Percentiles rank a stretch among this genome's conserved stretches.
Conservation (phyloP, 2,329 filamentous ascomycete genomes). For the Clathrospora elynae region DNA sequence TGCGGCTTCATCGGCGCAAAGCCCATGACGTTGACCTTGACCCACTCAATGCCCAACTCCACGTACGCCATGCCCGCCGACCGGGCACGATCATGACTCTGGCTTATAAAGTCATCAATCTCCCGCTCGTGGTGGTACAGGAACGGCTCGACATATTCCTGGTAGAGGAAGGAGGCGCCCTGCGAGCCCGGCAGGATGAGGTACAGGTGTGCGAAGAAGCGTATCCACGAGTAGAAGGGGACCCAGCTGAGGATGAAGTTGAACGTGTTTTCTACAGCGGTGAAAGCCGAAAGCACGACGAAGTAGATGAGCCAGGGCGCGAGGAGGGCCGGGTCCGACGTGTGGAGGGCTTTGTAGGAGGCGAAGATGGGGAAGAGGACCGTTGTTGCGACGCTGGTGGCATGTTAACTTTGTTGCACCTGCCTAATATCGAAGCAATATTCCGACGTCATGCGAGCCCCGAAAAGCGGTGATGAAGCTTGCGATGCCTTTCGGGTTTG, state of each 20-base stretch:
- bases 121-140: slow-evolving; percentile 82
- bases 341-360: slow-evolving; percentile 96
- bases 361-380: slow-evolving; percentile 95
- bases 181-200: slow-evolving; percentile 98
- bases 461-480: slow-evolving; percentile 10
- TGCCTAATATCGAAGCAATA: not conserved
- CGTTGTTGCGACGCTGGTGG: slow-evolving; percentile 61
- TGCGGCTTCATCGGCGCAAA: slow-evolving; percentile 60
- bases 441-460: slow-evolving; percentile 18
- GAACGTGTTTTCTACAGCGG: slow-evolving; percentile 84
- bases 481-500: slow-evolving; percentile 4
- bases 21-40: slow-evolving; percentile 80
- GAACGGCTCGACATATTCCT: slow-evolving; percentile 84
- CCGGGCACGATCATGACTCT: slow-evolving; percentile 77
- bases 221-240: slow-evolving; percentile 92
- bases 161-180: slow-evolving; percentile 84
- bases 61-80: slow-evolving; percentile 70
- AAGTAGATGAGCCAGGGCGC: slow-evolving; percentile 99
- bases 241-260: slow-evolving; percentile 88
- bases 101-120: slow-evolving; percentile 89
- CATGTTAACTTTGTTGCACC: slow-evolving; percentile 20
- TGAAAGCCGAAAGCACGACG: slow-evolving; percentile 83
- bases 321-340: slow-evolving; percentile 83
- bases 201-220: slow-evolving; percentile 85
- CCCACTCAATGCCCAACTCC: slow-evolving; percentile 55